Evolutionary conservation across 2,329 filamentous ascomycete genomes (phyloP), one percentile per base, ranked within the genome.

Genomic region (Colletotrichum camelliae): DNA sequence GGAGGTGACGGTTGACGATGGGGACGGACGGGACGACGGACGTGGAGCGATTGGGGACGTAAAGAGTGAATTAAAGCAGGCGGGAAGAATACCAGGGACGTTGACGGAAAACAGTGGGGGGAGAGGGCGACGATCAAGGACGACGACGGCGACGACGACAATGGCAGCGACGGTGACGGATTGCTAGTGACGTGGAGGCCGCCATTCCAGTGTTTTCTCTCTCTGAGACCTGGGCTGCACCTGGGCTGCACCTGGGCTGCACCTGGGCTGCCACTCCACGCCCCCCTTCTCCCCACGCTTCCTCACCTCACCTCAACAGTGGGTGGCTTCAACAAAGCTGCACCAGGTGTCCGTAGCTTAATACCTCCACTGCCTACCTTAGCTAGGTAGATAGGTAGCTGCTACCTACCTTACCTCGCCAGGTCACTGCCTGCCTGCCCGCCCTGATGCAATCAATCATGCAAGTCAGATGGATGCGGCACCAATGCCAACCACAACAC

Each of bases 401-500:
- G 18, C 58, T 61, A 21, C 18, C 58, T 21, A 18, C n/a, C 43
- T 18, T 8, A 35, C 62, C 35, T 70, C 70, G 64, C 73, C 73
- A 65, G 70, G 73, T 67, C 69, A 75, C 64, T 75, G 70, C 31
- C 64, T 75, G 70, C 31, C 64, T 75, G 70, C 31, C 73, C 73
- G 73, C n/a, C 43, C 43, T 73, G 74, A 76, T 76, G 74, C 70
- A 76, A 74, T 74, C 70, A 76, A 74, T 74, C 64, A 73, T 74
- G 70, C 74, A 74, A 74, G 74, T 74, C 70, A 76, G 74, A 76
- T 73, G 58, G 64, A 72, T 74, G 70, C 70, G 48, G 74, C 64
- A 52, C n/a, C 43, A 21, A n/a, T 52, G 13, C 43, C 43, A 52
- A 52, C 43, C 43, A 52, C 10, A 52, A 52, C 43, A 60, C 65